These are phyloP conservation scores for Apiotrichum gamsii DNA, from an alignment of 1,284 basidiomycete species.

Conservation along the genomic window DNA sequence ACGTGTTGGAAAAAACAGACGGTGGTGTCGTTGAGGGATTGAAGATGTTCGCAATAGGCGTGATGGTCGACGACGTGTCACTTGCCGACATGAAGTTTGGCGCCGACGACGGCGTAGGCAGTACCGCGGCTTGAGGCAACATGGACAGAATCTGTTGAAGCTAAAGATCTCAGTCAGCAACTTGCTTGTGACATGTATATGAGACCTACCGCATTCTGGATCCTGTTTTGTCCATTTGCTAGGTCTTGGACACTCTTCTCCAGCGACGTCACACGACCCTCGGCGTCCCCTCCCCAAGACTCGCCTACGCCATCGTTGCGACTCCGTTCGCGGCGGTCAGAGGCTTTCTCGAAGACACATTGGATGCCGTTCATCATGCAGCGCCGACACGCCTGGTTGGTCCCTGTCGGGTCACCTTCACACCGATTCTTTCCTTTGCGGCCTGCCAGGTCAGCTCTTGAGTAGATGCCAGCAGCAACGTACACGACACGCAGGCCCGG, in stretches of 20 bases:
- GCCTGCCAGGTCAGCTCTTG: constrained; percentile 39
- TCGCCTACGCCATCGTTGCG: constrained; percentile 40
- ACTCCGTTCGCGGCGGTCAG: constrained; percentile 22
- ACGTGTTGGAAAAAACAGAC: constrained; percentile 12
- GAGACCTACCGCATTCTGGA: constrained; percentile 35
- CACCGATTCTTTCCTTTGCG: constrained; percentile 88
- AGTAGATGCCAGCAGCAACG: constrained; percentile 9
- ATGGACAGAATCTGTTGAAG: constrained; percentile 40
- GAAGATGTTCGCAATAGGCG: constrained; percentile 32
- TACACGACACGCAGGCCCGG: constrained; percentile 45
- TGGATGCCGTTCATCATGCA: constrained; percentile 74
- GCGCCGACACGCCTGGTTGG: constrained; percentile 58
- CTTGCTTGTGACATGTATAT: neutral
- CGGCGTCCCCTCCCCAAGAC: constrained; percentile 48
- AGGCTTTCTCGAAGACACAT: constrained; percentile 84
- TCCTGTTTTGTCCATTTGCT: constrained; percentile 40
- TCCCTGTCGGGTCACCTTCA: constrained; percentile 59
- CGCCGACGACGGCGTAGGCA: constrained; percentile 17
- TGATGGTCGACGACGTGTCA: constrained; percentile 13
- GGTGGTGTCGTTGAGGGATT: constrained; percentile 31
- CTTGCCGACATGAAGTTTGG: constrained; percentile 17
- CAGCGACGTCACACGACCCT: constrained; percentile 47
- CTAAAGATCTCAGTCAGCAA: no score
- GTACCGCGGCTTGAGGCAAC: constrained; percentile 23
- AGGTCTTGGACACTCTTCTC: constrained; percentile 39